phyloP scores from a whole-genome alignment of 495 filamentous ascomycete genomes.

The Neurospora sp. region DNA sequence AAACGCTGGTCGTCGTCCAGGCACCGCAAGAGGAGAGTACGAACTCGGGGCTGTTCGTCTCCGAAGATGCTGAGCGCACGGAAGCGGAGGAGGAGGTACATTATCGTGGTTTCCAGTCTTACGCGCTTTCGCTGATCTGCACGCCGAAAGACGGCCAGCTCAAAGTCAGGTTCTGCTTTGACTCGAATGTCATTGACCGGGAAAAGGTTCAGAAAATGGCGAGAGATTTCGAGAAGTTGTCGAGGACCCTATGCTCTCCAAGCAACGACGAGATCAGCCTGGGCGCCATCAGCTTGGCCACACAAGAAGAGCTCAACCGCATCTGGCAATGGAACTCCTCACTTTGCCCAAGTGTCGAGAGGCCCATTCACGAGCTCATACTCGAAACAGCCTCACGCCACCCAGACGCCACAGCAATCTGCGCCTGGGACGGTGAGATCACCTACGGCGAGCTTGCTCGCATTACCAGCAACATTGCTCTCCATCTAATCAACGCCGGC shows the following conservation, averaged over 20 bases:
- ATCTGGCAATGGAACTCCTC: conserved; percentile 25
- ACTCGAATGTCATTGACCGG: conserved; percentile 9
- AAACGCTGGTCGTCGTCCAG: conserved; percentile 30
- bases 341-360: conserved; percentile 21
- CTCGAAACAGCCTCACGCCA: conserved; percentile 33
- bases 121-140: not conserved
- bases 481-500: conserved; percentile 23
- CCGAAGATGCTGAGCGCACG: not conserved
- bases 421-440: conserved; percentile 48
- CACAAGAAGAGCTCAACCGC: conserved; percentile 15
- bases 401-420: conserved; percentile 18
- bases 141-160: rapidly evolving
- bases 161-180: conserved; percentile 11
- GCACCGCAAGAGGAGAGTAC: not conserved
- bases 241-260: conserved; percentile 1
- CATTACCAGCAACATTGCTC: conserved; percentile 26
- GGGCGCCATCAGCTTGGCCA: conserved; percentile 14
- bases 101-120: not conserved
- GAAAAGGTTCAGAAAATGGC: conserved; percentile 16
- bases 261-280: conserved; percentile 7
- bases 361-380: conserved; percentile 30
- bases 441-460: conserved; percentile 45
- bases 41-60: not conserved
- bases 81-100: not conserved
- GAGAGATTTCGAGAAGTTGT: conserved; percentile 14